Evolutionary conservation across 2,329 filamentous ascomycete species (phyloP).

Genomic region (Pseudohalonectria lignicola): DNA sequence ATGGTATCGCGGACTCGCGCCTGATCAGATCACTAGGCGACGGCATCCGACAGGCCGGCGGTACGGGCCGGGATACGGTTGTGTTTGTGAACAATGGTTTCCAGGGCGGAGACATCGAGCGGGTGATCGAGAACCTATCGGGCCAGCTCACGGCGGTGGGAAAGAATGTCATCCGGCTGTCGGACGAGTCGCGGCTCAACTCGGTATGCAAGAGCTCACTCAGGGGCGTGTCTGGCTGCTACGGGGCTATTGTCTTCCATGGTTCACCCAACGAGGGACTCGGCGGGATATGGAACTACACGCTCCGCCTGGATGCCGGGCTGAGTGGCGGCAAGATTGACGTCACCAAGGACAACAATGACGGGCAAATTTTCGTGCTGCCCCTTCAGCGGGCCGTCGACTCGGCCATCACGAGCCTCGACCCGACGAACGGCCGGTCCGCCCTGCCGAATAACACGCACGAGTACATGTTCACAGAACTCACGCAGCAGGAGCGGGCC

Average conservation of each 20-base stretch:
- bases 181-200: conserved; percentile 16
- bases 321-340: conserved; percentile 50
- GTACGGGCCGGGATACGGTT: conserved; percentile 52
- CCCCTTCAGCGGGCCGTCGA: conserved; percentile 76
- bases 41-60: conserved; percentile 46
- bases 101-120: conserved; percentile 58
- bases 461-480: conserved; percentile 67
- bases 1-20: conserved; percentile 54
- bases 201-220: conserved; percentile 45
- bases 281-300: conserved; percentile 72
- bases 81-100: conserved; percentile 70
- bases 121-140: conserved; percentile 54
- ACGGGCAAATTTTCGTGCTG: conserved; percentile 62
- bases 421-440: conserved; percentile 19
- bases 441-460: conserved; percentile 17
- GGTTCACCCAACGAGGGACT: conserved; percentile 63
- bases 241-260: conserved; percentile 60
- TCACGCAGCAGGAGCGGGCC: conserved; percentile 56
- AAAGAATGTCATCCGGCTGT: conserved; percentile 24
- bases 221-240: conserved; percentile 59
- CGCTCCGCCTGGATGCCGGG: conserved; percentile 63
- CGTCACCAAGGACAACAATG: conserved; percentile 55
- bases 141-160: conserved; percentile 43
- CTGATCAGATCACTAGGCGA: conserved; percentile 54
- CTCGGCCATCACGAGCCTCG: conserved; percentile 51